Evolutionary conservation across 1,284 basidiomycete genomes (phyloP).

Genomic region (Pyrrhoderma noxium): DNA sequence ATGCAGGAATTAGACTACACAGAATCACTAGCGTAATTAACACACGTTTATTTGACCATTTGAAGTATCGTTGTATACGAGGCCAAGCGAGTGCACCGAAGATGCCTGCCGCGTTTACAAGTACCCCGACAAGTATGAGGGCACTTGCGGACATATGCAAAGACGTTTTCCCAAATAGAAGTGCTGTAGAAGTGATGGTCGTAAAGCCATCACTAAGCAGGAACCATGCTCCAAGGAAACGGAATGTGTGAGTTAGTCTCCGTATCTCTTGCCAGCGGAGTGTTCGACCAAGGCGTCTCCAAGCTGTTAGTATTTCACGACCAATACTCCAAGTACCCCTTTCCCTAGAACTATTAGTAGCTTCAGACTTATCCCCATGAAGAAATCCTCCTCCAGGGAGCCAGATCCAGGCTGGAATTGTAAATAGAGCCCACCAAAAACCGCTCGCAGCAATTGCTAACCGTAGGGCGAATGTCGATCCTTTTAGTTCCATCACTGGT

Average conservation of each 20-base stretch:
- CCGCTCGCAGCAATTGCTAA: slow-evolving; percentile 77
- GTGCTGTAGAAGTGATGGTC: slow-evolving; percentile 76
- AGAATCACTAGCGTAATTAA: slow-evolving; percentile 61
- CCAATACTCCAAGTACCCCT: slow-evolving; percentile 38
- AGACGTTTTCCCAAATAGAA: slow-evolving; percentile 77
- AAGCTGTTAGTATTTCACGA: slow-evolving; percentile 53
- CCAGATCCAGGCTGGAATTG: slow-evolving; percentile 68
- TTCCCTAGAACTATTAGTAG: too few species aligned
- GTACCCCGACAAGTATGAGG: slow-evolving; percentile 63
- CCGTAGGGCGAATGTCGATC: slow-evolving; percentile 67
- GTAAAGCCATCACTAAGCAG: slow-evolving; percentile 84
- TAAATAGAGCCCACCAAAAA: slow-evolving; percentile 79
- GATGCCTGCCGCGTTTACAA: slow-evolving; percentile 66
- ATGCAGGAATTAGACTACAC: slow-evolving; percentile 67
- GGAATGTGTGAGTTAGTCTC: slow-evolving; percentile 75
- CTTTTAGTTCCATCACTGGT: slow-evolving; percentile 58
- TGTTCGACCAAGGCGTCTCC: slow-evolving; percentile 64
- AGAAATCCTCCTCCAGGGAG: slow-evolving; percentile 39
- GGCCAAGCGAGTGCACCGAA: slow-evolving; percentile 71
- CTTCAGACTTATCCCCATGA: slow-evolving; percentile 20
- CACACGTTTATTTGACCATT: slow-evolving; percentile 61
- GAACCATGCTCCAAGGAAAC: slow-evolving; percentile 86
- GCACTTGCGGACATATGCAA: slow-evolving; percentile 67
- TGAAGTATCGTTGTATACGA: slow-evolving; percentile 48
- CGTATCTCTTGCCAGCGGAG: slow-evolving; percentile 61